Base-by-base conservation (phyloP, 139 green algal species). In the Chlorella sorokiniana region DNA sequence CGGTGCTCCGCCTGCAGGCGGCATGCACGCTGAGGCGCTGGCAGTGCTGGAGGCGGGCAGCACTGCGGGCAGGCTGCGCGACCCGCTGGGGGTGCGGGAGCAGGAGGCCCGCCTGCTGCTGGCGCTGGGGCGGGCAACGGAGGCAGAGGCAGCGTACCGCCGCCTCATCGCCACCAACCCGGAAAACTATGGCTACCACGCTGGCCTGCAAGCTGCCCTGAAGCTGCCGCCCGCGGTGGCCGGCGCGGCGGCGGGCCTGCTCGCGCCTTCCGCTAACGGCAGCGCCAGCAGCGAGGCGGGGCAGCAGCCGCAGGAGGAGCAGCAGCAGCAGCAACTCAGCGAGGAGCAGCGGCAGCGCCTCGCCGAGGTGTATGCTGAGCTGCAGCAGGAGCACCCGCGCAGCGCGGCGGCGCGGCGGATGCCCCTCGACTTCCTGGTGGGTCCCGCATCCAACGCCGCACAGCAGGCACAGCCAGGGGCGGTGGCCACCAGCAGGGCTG, bases 371-470 rank as follows among this genome's bases (percentile, higher is more conserved):
- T 99, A 99, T 84, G 69, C 41, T 0, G 87, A 94, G 63, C 91
- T 99, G 51, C 51, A 79, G 31, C 72, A 78, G 33, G 22, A 83
- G n/a, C 91, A 95, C 85, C 91, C 94, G 8, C 67, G 79, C 77
- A 93, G 89, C 87, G 72, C 52, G 23, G 88, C 92, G 8, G 89
- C 79, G 65, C 79, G 89, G 59, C 89, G 97, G 37, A 94, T 98
- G 29, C 95, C 93, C 3, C 88, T 99, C 11, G 94, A 99, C 86
- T 99, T 98, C 86, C 67, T 91, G 85, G 83, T 86, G 37, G 23
- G 72, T 11, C 35, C n/a, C n/a, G n/a, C n/a, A n/a, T n/a, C n/a
- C n/a, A n/a, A n/a, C n/a, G n/a, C n/a, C n/a, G n/a, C n/a, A n/a
- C n/a, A n/a, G n/a, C n/a, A n/a, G n/a, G n/a, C n/a, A n/a, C n/a